phyloP scores from a whole-genome alignment of 2,329 filamentous ascomycete genomes.

The Mariannaea elegans region DNA sequence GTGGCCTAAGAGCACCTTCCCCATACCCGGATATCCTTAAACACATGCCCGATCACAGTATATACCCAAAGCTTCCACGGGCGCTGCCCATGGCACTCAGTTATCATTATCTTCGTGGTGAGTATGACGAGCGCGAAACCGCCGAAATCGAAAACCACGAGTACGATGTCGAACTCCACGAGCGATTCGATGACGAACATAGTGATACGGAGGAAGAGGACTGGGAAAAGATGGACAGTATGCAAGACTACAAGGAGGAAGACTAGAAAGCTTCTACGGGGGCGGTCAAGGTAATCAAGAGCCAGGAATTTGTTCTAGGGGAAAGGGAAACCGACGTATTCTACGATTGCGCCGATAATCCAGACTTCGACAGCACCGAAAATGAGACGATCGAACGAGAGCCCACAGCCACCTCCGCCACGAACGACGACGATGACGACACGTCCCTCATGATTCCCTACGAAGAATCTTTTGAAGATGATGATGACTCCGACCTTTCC shows the following conservation, averaged over 20 bases:
- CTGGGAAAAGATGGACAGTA: conserved; percentile 5
- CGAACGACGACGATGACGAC: conserved; percentile 35
- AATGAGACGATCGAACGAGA: conserved; percentile 34
- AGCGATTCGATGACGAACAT: conserved; percentile 12
- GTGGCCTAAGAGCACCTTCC: conserved; percentile 44
- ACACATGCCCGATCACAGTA: conserved; percentile 35
- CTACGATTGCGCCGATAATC: conserved; percentile 26
- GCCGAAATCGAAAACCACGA: conserved; percentile 42
- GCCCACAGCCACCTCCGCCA: conserved; percentile 39
- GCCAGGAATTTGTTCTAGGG: background rate
- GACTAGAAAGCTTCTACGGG: conserved; percentile 32
- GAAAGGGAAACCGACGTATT: conserved; percentile 25
- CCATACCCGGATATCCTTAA: conserved; percentile 53
- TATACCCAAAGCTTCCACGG: conserved; percentile 30
- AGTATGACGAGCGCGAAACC: conserved; percentile 49
- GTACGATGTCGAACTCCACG: background rate
- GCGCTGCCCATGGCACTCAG: conserved; percentile 24
- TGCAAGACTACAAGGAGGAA: background rate
- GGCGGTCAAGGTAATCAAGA: conserved; percentile 7
- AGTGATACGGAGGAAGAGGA: background rate
- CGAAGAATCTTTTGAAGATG: conserved; percentile 54
- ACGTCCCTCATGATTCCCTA: conserved; percentile 55
- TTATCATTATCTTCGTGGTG: conserved; percentile 60
- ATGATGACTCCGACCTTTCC: conserved; percentile 72
- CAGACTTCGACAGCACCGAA: conserved; percentile 22